Evolutionary conservation across 495 filamentous ascomycete genomes (phyloP), one percentile per base, ranked within the genome.

Genomic region (Bacidia rubella): DNA sequence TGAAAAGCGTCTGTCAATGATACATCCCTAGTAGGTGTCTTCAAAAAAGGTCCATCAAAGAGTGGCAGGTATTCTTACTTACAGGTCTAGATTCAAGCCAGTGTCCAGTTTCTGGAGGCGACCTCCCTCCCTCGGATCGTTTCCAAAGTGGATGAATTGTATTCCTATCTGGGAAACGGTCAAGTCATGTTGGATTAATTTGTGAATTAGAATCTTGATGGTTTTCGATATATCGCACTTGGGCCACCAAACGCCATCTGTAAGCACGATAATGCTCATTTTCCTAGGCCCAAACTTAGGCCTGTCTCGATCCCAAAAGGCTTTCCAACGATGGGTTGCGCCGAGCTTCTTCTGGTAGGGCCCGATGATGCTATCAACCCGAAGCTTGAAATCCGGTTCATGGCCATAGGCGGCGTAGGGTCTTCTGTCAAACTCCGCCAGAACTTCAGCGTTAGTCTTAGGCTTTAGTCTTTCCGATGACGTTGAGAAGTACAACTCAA

Each of bases 141-240:
- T 41, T 3, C 68, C 70, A 51, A 71, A 70, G 0, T 63, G 65
- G 32, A 72, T 63, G 58, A 72, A 71, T 44, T 72, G 65, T 40
- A 72, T 63, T 2, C 60, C 66, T 17, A 54, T 29, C 11, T 46
- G 66, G 57, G 45, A 62, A n/a, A 25, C 35, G 10, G 24, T 21
- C 20, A 45, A 45, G 0, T 35, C 20, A 47, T 52, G 63, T 60
- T 39, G 2, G 55, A 57, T 12, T 62, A 54, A 47, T 48, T 51
- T 46, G 38, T 27, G 9, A 66, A 63, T 60, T 21, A 68, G 52
- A 46, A 52, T 46, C 29, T 35, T 23, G 2, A 69, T 65, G 3
- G 60, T 57, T 15, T 39, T 23, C 21, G 54, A 55, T 2, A 60
- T 55, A 7, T 51, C 57, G 12, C 49, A 48, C 11, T 58, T 41